Conservation (phyloP, 2,329 filamentous ascomycete genomes). For the Plectosphaerella sp. region DNA sequence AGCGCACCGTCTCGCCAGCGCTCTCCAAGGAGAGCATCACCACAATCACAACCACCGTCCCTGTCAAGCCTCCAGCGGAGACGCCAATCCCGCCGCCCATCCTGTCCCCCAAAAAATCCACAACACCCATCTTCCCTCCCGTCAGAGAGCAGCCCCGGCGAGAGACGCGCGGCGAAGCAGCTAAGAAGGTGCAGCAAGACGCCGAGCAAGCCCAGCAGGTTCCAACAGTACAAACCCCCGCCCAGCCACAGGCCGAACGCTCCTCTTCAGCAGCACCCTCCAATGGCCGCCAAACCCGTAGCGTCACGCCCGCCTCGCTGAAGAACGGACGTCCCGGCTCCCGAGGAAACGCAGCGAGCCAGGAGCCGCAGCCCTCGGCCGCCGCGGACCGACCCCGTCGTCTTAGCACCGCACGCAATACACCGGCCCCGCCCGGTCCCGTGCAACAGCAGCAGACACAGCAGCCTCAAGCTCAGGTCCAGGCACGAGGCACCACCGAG, state of each 20-base stretch:
- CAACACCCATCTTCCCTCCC: conserved; percentile 31
- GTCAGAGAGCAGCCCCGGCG: conserved; percentile 29
- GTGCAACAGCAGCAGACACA: conserved; percentile 22
- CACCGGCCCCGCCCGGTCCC: conserved; percentile 40
- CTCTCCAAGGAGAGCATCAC: conserved; percentile 11
- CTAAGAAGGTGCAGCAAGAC: conserved; percentile 33
- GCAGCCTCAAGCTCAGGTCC: no score
- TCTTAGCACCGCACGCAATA: conserved; percentile 53
- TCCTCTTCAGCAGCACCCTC: conserved; percentile 17
- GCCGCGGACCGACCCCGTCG: conserved; percentile 50
- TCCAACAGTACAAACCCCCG: conserved; percentile 3
- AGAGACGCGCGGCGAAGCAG: conserved; percentile 40
- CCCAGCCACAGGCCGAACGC: conserved; percentile 11
- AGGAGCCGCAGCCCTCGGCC: conserved; percentile 44
- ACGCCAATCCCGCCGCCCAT: conserved; percentile 33
- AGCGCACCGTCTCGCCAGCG: conserved; percentile 1
- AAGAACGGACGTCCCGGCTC: conserved; percentile 41
- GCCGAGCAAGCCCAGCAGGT: background rate
- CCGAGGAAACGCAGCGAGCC: conserved; percentile 42
- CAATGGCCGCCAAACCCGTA: conserved; percentile 26
- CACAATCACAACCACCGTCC: conserved; percentile 29
- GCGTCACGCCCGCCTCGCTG: conserved; percentile 26
- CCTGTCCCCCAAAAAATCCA: conserved; percentile 23
- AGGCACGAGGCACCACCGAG: conserved; percentile 16
- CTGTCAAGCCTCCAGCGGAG: conserved; percentile 30